Evolutionary conservation across 768 basidiomycete genomes (phyloP).

Genomic region (Serendipita sp.): DNA sequence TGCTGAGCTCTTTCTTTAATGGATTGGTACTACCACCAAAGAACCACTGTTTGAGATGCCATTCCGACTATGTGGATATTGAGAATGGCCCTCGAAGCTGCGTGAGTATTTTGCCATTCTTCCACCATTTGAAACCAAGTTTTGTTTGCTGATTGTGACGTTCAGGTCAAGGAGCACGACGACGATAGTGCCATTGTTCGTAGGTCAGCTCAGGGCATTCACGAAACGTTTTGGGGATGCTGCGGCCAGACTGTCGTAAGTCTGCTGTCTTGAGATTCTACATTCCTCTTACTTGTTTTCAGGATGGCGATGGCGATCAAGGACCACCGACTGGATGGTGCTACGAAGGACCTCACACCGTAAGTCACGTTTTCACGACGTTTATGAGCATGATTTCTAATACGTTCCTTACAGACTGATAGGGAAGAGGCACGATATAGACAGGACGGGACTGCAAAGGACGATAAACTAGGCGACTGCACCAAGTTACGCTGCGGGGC

Average conservation of each 20-base stretch:
- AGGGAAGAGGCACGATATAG: slow-evolving; percentile 61
- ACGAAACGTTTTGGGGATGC: slow-evolving; percentile 50
- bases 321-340: slow-evolving; percentile 80
- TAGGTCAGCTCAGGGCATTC: slow-evolving; percentile 24
- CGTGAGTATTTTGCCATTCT: slow-evolving; percentile 10
- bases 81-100: slow-evolving; percentile 62
- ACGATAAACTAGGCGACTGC: slow-evolving; percentile 57
- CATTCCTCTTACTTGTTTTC: background rate
- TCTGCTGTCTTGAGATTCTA: slow-evolving; percentile 18
- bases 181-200: slow-evolving; percentile 62
- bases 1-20: slow-evolving; percentile 42
- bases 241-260: slow-evolving; percentile 40
- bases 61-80: slow-evolving; percentile 48
- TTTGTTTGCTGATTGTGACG: background rate
- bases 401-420: slow-evolving; percentile 34
- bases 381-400: background rate
- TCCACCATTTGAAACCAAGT: no score
- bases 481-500: slow-evolving; percentile 30
- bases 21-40: slow-evolving; percentile 46
- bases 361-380: slow-evolving; percentile 19
- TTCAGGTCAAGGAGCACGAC: slow-evolving; percentile 46
- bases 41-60: slow-evolving; percentile 62
- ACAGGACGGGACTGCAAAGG: slow-evolving; percentile 44
- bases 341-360: slow-evolving; percentile 68
- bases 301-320: slow-evolving; percentile 50